phyloP scores from a whole-genome alignment of 495 filamentous ascomycete genomes.

The Trichoderma reesei region DNA sequence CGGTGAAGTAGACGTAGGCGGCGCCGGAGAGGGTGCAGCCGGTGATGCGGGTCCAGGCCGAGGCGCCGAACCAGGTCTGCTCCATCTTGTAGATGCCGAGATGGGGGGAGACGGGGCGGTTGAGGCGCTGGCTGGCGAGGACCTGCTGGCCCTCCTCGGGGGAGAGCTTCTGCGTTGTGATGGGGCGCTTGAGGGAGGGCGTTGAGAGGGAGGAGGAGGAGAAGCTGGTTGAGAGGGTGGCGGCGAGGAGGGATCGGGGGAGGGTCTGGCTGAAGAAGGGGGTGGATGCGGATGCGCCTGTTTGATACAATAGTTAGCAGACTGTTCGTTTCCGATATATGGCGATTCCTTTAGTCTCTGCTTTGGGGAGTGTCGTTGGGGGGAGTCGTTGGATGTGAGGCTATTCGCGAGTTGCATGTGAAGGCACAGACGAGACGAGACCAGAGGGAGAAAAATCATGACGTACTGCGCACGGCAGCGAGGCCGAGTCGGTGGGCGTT shows the following conservation, averaged over 20 bases:
- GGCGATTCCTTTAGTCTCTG: no score
- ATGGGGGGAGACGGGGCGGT: constrained; percentile 81
- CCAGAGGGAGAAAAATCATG: constrained; percentile 1
- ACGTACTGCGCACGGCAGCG: constrained; percentile 50
- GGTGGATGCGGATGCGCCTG: constrained; percentile 38
- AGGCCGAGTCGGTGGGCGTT: constrained; percentile 55
- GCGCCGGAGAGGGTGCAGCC: constrained; percentile 59
- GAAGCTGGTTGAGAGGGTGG: constrained; percentile 28
- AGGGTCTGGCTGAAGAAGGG: constrained; percentile 25
- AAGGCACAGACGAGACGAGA: not conserved
- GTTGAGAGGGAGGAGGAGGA: not conserved
- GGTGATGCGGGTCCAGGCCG: constrained; percentile 69
- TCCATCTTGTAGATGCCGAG: constrained; percentile 80
- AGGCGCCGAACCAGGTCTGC: constrained; percentile 70
- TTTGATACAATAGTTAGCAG: constrained; percentile 11
- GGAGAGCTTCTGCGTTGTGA: constrained; percentile 50
- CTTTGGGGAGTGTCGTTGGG: constrained; percentile 34
- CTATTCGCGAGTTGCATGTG: not conserved
- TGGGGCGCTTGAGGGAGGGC: constrained; percentile 28
- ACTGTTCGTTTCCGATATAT: no score
- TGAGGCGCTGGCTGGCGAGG: constrained; percentile 73
- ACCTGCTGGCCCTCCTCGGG: constrained; percentile 53
- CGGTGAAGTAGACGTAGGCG: constrained; percentile 73
- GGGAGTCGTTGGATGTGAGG: constrained; percentile 17
- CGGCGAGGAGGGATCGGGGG: constrained; percentile 32